Evolutionary conservation across 106 monocot species (phyloP), one percentile per base, ranked within the genome.

Genomic region (Dendrobium officinale): DNA sequence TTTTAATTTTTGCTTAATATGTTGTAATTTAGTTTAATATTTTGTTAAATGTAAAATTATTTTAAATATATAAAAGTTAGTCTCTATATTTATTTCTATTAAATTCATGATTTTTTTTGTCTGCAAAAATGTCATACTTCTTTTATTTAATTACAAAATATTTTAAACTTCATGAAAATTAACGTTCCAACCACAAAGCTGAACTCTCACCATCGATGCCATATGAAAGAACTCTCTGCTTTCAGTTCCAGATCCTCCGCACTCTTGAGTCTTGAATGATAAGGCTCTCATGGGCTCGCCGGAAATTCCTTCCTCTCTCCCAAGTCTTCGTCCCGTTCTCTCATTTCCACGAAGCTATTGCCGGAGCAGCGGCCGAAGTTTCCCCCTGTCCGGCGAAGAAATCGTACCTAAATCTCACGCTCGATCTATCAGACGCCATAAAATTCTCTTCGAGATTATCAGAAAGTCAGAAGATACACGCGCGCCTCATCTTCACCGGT

Each of bases 401-500:
- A 49, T 49, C 49, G 9, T 76, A 27, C 27, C 26, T 49, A 51
- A 51, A 76, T 17, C 49, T 2, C 22, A 48, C 49, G 18, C 2
- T 47, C 26, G 22, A 26, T 37, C 49, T 76, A 20, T 76, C 76
- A 19, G 49, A 49, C 24, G 76, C 49, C 48, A 48, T 76, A 49
- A 76, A n/a, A 49, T 47, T 42, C 15, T 76, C 48, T 27, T 24
- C 8, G 27, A 48, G 13, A 3, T 29, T 48, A 10, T 76, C 24
- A 10, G 49, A 76, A 76, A 6, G 15, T 17, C 76, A 49, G 48
- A 76, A 13, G 76, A 76, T 49, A 27, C 76, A 76, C 15, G 89
- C 90, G 17, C 80, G 77, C 55, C 76, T 91, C 72, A 48, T 93
- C 86, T 42, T 80, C 67, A 56, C 64, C 3, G 90, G 90, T 77